These are phyloP conservation scores for Acanthamoeba royreba DNA, from an alignment of 208 protist genomes.

Conservation along the genomic window DNA sequence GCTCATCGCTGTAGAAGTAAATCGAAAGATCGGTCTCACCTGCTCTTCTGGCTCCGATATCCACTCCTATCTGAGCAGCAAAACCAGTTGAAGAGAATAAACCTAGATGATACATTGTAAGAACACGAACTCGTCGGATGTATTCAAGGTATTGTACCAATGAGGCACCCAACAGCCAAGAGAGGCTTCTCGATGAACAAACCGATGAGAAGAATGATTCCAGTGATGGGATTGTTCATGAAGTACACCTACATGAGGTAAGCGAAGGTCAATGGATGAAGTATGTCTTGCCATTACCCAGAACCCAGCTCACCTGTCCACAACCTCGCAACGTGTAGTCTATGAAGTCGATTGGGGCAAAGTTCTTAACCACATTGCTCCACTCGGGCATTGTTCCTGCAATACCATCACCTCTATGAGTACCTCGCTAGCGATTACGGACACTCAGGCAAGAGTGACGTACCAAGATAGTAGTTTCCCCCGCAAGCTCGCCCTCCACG, in stretches of 20 bases:
- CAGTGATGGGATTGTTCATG: constrained; percentile 7
- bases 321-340: neutral
- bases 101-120: neutral
- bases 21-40: neutral
- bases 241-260: neutral
- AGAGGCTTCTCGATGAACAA: neutral
- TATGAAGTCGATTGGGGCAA: neutral
- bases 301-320: neutral
- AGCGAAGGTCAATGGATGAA: neutral
- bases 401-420: neutral
- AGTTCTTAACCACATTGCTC: neutral
- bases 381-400: neutral
- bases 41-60: neutral
- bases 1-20: neutral
- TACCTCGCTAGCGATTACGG: no score
- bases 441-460: neutral
- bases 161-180: neutral
- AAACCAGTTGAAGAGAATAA: neutral
- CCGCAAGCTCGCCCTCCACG: neutral
- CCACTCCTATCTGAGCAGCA: neutral
- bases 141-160: neutral
- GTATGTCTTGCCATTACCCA: neutral
- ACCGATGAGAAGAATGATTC: neutral
- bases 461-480: neutral
- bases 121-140: neutral